Evolutionary conservation across 352 stramenopile species (phyloP), one percentile per base, ranked within the genome.

Genomic region (Globisporangium viniferum): DNA sequence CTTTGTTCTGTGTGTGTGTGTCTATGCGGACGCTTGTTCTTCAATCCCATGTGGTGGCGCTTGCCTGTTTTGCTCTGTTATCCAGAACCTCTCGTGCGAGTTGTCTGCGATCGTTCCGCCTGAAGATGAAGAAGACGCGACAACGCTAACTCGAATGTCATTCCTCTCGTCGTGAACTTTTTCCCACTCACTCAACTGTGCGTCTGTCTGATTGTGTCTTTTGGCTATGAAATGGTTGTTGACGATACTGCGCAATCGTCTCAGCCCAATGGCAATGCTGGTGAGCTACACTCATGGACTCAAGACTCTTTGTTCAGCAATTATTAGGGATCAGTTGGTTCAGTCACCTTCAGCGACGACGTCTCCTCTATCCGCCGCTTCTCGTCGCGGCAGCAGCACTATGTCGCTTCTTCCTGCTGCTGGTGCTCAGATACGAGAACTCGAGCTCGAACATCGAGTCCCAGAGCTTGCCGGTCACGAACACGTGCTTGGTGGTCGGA

Each of bases 401-500:
- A n/a, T 62, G 56, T 10, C 29, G 59, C 44, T 64, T 64, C 33
- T 48, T 51, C n/a, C 46, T 49, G 29, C 33, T 54, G 22, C n/a
- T 46, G 8, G 20, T 22, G n/a, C 29, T 67, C 15, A 90, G 59
- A 62, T 80, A 86, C 46, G 82, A 92, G 31, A 95, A 67, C 61
- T 89, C 79, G 44, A 95, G 70, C 69, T 95, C 86, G 51, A 93
- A 93, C 61, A 95, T 88, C 49, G 83, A 91, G 70, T 93, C 84
- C 88, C 88, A 95, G 41, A 94, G 73, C 64, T 95, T 95, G 15
- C 88, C 88, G 0, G 86, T 95, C 41, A 94, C 48, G 44, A 85
- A 95, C 36, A 95, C 64, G 60, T 92, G 84, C 35, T 75, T 65
- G 33, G 72, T 88, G 18, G 63, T 60, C 0, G 83, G 79, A 61